These are phyloP conservation scores for Solanum pimpinellifolium DNA, from an alignment of 257 asterid genomes.

Conservation along the genomic window DNA sequence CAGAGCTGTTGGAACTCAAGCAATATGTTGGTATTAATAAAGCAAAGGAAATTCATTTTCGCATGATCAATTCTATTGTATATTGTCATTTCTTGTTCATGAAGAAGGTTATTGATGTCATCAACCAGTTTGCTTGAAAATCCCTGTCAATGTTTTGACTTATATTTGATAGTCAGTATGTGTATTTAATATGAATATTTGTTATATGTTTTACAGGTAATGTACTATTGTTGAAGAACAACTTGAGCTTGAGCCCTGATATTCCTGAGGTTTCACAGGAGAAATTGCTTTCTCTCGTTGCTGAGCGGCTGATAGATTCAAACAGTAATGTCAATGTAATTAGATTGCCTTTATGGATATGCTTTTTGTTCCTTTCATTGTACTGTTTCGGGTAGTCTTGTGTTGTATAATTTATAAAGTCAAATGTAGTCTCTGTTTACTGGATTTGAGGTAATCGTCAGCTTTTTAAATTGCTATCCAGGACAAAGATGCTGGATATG, in stretches of 20 bases:
- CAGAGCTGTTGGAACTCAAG: not conserved
- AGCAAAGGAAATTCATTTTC: not conserved
- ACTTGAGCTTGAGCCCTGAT: constrained; percentile 74
- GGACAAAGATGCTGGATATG: constrained; percentile 71
- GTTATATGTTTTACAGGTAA: constrained; percentile 40
- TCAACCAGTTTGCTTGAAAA: not conserved
- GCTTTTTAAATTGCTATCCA: constrained; percentile 20
- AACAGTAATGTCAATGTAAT: constrained; percentile 53
- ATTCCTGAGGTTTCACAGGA: constrained; percentile 88
- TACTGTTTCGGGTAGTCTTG: not conserved
- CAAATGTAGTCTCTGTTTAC: constrained; percentile 7
- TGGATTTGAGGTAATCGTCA: constrained; percentile 4
- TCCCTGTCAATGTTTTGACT: not conserved
- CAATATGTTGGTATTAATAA: not conserved
- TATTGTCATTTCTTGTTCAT: not conserved
- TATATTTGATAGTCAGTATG: not conserved
- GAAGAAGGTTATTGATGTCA: not conserved
- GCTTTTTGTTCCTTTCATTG: not conserved
- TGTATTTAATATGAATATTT: not conserved
- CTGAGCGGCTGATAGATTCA: constrained; percentile 75
- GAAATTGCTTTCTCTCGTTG: constrained; percentile 78
- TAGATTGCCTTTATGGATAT: not conserved
- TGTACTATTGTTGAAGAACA: constrained; percentile 69
- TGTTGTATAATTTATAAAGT: not conserved
- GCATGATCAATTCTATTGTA: not conserved